Evolutionary conservation across 306 rosid species (phyloP), one percentile per base, ranked within the genome.

Genomic region (Senna siamea): DNA sequence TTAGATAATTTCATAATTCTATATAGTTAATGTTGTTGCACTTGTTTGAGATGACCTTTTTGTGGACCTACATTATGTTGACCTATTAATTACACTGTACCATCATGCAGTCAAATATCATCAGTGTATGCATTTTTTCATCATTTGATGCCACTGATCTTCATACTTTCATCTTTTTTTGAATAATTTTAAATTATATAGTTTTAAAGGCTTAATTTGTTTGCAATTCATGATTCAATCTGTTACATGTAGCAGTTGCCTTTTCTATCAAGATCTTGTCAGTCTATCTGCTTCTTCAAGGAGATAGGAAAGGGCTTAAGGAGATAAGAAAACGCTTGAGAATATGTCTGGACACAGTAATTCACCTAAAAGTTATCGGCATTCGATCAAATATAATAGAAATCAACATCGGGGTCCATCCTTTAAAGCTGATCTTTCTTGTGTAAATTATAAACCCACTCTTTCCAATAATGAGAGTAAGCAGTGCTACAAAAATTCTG

Each of bases 291-390:
- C 77, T 55, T 46, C 58, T 75, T 81, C 47, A 81, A 76, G 83
- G 87, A 54, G 65, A 72, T 66, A 56, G 59, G 14, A 64, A 53
- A 65, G 58, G 59, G 71, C 59, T 79, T 78, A 76, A 52, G 80
- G 80, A 74, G 60, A 72, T 66, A 56, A 63, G 11, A 64, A 53
- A 65, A 62, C 54, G 71, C 58, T 79, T 78, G 78, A 52, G 80
- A 82, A 74, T 67, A 91, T 93, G 98, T 81, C 83, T 66, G 87
- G 84, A 74, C 23, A 79, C 68, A 85, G 58, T 23, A 87, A 76
- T 26, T 80, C 61, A 6, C 81, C 68, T 5, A 79, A 83, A 72
- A 77, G 69, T 63, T 83, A 85, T 80, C 85, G 47, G 20, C 79
- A 86, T 71, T 93, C 92, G 4, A 81, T 89, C 81, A 91, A 86